Evolutionary conservation across 257 asterid genomes (phyloP).

Genomic region (Solanum lignicaule): DNA sequence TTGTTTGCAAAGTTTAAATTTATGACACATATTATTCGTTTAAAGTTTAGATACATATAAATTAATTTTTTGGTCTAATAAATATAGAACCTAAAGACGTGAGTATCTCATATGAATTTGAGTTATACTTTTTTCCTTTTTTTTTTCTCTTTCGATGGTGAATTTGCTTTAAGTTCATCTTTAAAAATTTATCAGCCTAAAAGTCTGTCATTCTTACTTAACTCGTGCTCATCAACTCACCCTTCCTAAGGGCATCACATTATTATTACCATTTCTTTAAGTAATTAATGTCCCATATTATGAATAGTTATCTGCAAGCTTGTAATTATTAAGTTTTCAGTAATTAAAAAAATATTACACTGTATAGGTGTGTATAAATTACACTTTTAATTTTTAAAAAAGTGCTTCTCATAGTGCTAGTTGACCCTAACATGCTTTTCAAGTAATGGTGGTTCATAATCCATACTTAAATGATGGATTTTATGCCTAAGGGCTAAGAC

Average conservation of each 20-base stretch:
- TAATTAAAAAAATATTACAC: neutral
- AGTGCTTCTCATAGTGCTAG: neutral
- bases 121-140: too few species aligned
- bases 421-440: neutral
- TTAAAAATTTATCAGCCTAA: neutral
- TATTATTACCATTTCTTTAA: neutral
- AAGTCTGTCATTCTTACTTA: accelerated
- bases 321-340: neutral
- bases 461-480: neutral
- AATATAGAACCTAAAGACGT: neutral
- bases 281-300: neutral
- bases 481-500: neutral
- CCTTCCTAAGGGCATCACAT: neutral
- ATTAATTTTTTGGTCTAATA: too few species aligned
- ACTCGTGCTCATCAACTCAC: neutral
- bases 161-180: neutral
- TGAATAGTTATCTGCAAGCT: neutral
- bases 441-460: neutral
- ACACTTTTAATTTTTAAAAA: neutral
- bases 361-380: neutral
- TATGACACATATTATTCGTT: neutral
- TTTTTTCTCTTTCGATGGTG: too few species aligned
- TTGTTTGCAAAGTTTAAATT: neutral
- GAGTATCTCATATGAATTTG: neutral
- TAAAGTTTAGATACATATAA: too few species aligned